Base-by-base conservation (phyloP, 805 yeast species). In the Pichia gijzeniarum region DNA sequence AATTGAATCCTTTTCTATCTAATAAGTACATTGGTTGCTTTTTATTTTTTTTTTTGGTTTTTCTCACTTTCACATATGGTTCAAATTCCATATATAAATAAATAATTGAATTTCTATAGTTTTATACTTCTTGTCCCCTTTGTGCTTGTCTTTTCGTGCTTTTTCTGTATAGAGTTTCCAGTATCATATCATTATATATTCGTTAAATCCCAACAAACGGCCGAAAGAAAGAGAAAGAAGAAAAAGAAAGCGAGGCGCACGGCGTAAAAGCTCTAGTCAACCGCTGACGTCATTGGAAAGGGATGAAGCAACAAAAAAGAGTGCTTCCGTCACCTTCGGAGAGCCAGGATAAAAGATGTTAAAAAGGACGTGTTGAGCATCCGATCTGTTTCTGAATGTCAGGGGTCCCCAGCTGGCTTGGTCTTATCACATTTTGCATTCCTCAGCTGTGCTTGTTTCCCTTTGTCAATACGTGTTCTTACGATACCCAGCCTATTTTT, bases 1-100 rank as follows among this genome's bases (percentile, higher is more conserved):
- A 47, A 25, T 33, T 47, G 47, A 40, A 41, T 37, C 10, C 52
- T 45, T 45, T 45, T 45, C 48, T 45, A 45, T 41, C 48, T 40
- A 34, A 22, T 16, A 42, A 37, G 32, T 45, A 32, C 44, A 45
- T 45, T 44, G 48, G 44, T 45, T 40, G 44, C 44, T 45, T 9
- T 21, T 33, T 32, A 13, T 31, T 32, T 30, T 38, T 34, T 43
- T 9, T 31, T 40, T 25, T 25, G n/a, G n/a, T 25, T 25, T 10
- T 25, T 25, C 10, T 25, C 28, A 25, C 28, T 25, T 25, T 25
- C 10, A 25, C 28, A 7, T 25, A 25, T 25, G 28, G 28, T 25
- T 25, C 10, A 7, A 25, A 25, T 10, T 10, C 9, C 10, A 25
- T 7, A 7, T 25, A 25, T 25, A 25, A 25, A 30, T 30, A 5